Evolutionary conservation across 2,329 filamentous ascomycete species (phyloP), one percentile per base, ranked within the genome.

Genomic region (Clonostachys sp.): DNA sequence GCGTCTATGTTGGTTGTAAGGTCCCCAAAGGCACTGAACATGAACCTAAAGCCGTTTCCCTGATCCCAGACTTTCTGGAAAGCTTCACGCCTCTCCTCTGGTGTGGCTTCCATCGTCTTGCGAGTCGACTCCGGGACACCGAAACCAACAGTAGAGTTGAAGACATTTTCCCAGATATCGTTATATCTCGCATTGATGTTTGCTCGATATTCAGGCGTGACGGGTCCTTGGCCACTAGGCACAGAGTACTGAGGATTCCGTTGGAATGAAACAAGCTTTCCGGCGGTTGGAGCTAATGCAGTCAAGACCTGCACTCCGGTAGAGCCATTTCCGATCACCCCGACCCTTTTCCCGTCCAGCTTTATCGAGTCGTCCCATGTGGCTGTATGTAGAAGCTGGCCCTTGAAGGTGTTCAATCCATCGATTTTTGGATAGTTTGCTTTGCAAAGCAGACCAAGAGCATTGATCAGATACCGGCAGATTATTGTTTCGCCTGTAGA

Each of bases 371-470:
- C 14, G 34, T n/a, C 48, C 68, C 69, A 73, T 9, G 58, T 58
- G 7, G 65, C 60, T 5, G 68, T 69, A 50, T 74, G 71, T 34
- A 61, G 62, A 4, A 66, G 51, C 30, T 62, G 53, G n/a, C 70
- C 70, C 42, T 64, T 53, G 58, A 66, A 73, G 10, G 36, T 39
- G 5, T 39, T 6, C 14, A 39, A 14, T 6, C 36, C 36, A 2
- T 8, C 5, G 10, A 39, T 39, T 4, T 39, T 6, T 2, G 36
- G 36, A 6, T 39, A 39, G 5, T 39, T 39, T 5, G 36, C 14
- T 17, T 39, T 39, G 5, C 4, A 39, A 4, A 39, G 6, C 36
- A 39, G 36, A 5, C 36, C 36, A 14, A 39, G 36, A 5, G 14
- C 4, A 5, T 14, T 39, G 16, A 39, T 39, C 14, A 39, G 36